Evolutionary conservation across 805 yeast genomes (phyloP), one percentile per base, ranked within the genome.

Genomic region (Wickerhamiella brachini): DNA sequence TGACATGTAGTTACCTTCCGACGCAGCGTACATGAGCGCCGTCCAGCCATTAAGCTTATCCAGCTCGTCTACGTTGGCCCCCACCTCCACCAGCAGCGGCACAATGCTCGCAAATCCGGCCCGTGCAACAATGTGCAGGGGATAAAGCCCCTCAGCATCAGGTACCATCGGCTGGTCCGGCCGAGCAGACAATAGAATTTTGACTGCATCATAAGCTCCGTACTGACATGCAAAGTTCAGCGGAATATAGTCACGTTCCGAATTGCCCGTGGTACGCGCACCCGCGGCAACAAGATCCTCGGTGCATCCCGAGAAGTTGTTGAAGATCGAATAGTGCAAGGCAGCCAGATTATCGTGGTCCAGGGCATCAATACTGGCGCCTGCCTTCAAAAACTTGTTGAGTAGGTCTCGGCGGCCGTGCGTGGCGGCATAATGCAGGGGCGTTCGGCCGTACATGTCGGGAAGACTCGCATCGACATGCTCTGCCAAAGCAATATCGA

Each of bases 21-120:
- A 78, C 1, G 89, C 89, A 20, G 95, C 85, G 65, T 93, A 90
- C 60, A 88, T 86, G 2, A 93, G 74, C 0, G 97, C 95, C 0
- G 96, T 81, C 97, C 97, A 93, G 59, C 83, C 83, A 62, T 89
- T 88, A 51, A 87, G 79, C 49, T 85, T 83, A 66, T 93, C 97
- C 8, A 81, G 60, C 53, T 78, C 80, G 65, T 93, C 85, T 5
- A 90, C 78, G 59, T 83, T 79, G 1, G 85, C 67, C 10, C 67
- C 66, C 56, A 82, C 74, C n/a, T 75, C 68, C 17, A 63, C 64
- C 34, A 93, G 68, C 45, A 88, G 65, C 29, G 81, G 77, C 12
- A 93, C 79, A 31, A 90, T 71, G 52, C 78, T 70, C 55, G 73
- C 71, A 62, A 82, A 87, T 0, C 97, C 97, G 6, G 83, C 79